Base-by-base conservation (phyloP, 192 early-diverging fungal species). In the Backusella tuberculispora region DNA sequence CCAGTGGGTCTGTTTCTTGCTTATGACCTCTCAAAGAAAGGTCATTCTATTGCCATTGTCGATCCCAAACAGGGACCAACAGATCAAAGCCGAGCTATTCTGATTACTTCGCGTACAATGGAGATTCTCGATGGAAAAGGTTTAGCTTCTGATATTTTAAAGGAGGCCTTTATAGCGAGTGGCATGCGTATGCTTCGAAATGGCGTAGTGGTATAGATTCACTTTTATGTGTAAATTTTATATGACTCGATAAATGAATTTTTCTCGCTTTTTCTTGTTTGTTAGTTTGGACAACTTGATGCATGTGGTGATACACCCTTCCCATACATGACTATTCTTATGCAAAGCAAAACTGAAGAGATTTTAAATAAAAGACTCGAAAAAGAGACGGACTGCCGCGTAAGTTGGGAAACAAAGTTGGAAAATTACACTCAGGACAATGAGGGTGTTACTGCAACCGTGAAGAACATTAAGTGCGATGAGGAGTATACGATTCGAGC, bases 1-100 rank as follows among this genome's bases (percentile, higher is more conserved):
- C 76, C 76, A 2, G 76, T 77, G 14, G 76, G 76, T 48, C 64
- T 46, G 4, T 77, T 68, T 3, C 67, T 77, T 60, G 71, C 70
- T 6, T 72, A 77, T 13, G 24, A 66, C 26, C 72, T 77, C 48
- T 65, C 64, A 4, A 66, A 46, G 40, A 29, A 43, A 17, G 76
- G 76, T 0, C 76, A 77, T 42, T 56, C 70, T 7, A 64, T 71
- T 45, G 65, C 48, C 38, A n/a, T 71, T 21, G 38, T 77, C 6
- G 76, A 77, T 48, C 63, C 44, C 15, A 72, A 67, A 1, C 29
- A 34, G 6, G 46, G 64, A 1, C 63, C 63, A 56, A 65, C 63
- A 12, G 71, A 65, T 37, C 64, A 77, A 56, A 77, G 76, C 34
- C 70, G 76, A 40, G 76, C 76, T 37, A 14, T 77, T 15, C 13